Evolutionary conservation across 1,284 basidiomycete species (phyloP).

Genomic region (Xerocomus nothofagi): DNA sequence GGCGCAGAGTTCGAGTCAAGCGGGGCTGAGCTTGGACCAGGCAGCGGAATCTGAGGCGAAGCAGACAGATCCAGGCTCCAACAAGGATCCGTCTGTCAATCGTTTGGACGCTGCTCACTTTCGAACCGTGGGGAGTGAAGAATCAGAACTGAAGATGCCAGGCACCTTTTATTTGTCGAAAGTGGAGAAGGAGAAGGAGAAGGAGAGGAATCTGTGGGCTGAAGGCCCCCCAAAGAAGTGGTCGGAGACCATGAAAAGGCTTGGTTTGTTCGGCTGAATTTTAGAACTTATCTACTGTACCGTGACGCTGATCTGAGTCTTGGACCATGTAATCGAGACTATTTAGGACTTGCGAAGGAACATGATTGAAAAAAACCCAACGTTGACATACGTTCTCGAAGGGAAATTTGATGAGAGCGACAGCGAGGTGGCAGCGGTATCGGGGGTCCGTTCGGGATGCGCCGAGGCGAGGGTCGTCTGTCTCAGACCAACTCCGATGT

Average conservation of each 20-base stretch:
- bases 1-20: not conserved
- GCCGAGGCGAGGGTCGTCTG: no score
- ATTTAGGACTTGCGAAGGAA: no score
- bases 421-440: no score
- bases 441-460: no score
- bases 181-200: constrained; percentile 13
- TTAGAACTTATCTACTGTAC: constrained; percentile 7
- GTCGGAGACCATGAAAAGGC: constrained; percentile 22
- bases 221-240: constrained; percentile 17
- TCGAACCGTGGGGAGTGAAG: constrained; percentile 28
- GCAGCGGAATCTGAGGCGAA: constrained; percentile 3
- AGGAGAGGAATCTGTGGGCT: not conserved
- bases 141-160: constrained; percentile 45
- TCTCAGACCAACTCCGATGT: no score
- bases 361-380: no score
- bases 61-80: not conserved
- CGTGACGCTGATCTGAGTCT: not conserved
- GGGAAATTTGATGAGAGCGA: no score
- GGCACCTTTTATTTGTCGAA: constrained; percentile 45
- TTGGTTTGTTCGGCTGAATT: constrained; percentile 25
- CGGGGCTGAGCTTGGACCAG: not conserved
- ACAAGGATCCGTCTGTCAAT: not conserved
- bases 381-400: no score
- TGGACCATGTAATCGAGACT: not conserved
- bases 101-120: constrained; percentile 15